A percentile compares a stretch with the other conserved stretches of the same genome.
Conservation (phyloP, 805 yeast species). For the Metschnikowia continentalis region DNA sequence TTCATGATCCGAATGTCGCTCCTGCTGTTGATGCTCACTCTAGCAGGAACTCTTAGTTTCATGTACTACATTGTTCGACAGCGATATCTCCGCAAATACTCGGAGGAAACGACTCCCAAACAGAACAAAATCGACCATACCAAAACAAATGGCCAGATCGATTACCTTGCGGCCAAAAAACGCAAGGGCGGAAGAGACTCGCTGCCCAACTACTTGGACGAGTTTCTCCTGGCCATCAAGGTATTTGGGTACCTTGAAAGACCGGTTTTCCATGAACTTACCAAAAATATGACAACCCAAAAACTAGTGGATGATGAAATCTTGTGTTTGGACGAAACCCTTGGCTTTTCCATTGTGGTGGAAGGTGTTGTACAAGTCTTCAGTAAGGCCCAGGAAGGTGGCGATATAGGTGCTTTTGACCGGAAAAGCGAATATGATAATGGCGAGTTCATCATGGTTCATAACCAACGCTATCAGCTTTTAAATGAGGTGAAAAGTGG, state of each 20-base stretch:
- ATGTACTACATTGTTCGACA: constrained; percentile 54
- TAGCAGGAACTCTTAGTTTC: constrained; percentile 27
- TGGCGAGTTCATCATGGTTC: constrained; percentile 45
- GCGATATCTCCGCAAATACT: constrained; percentile 58
- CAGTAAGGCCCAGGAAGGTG: constrained; percentile 41
- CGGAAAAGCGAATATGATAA: constrained; percentile 27
- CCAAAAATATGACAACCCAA: constrained; percentile 87
- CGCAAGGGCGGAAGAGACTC: constrained; percentile 19
- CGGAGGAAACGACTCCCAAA: constrained; percentile 32
- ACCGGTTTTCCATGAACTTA: constrained; percentile 87
- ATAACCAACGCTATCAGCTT: constrained; percentile 63
- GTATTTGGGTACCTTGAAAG: constrained; percentile 90
- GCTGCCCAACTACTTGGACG: constrained; percentile 75
- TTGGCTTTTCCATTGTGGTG: constrained; percentile 88
- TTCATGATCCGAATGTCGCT: constrained; percentile 51
- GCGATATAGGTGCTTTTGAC: constrained; percentile 12
- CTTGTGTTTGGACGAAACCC: constrained; percentile 62
- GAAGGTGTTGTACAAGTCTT: constrained; percentile 86
- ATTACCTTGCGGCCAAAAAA: constrained; percentile 38
- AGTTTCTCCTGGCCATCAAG: constrained; percentile 84
- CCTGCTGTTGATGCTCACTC: constrained; percentile 38
- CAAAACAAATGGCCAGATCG: constrained; percentile 42
- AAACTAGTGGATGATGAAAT: constrained; percentile 74
- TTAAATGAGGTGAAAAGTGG: constrained; percentile 80
- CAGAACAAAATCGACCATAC: constrained; percentile 30